These are phyloP conservation scores for Mucor saturninus DNA, from an alignment of 371 early-diverging fungal species.

Conservation along the genomic window DNA sequence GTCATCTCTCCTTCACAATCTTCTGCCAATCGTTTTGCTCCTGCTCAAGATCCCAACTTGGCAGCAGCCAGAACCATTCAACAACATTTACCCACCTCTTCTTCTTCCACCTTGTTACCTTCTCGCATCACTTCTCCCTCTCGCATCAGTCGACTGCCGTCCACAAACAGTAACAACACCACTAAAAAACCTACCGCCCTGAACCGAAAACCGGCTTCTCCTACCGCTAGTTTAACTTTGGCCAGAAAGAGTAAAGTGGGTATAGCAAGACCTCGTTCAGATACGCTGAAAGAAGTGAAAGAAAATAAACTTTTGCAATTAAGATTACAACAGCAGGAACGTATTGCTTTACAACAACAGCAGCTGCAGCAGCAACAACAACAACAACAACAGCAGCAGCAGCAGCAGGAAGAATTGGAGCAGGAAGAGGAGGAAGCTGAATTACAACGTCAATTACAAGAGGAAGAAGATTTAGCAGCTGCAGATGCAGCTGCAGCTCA, in stretches of 20 bases:
- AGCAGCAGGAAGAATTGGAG: slow-evolving; percentile 5
- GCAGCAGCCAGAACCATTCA: slow-evolving; percentile 28
- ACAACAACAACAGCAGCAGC: slow-evolving; percentile 12
- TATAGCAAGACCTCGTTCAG: slow-evolving; percentile 8
- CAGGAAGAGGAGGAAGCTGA: slow-evolving; percentile 24
- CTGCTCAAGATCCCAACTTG: slow-evolving; percentile 32
- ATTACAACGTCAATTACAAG: slow-evolving; percentile 8
- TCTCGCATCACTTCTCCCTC: slow-evolving; percentile 35
- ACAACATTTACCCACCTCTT: slow-evolving; percentile 27
- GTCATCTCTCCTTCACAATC: slow-evolving; percentile 1
- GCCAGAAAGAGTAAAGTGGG: slow-evolving; percentile 17
- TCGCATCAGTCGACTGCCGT: slow-evolving; percentile 30
- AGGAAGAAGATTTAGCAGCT: slow-evolving; percentile 20
- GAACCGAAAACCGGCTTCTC: slow-evolving; percentile 22
- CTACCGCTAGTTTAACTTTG: slow-evolving; percentile 6
- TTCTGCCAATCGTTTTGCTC: slow-evolving; percentile 25
- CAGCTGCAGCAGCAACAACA: slow-evolving; percentile 4
- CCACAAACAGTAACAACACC: not conserved
- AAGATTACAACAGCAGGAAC: slow-evolving; percentile 26
- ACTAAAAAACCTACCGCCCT: slow-evolving; percentile 1
- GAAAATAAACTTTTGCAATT: slow-evolving; percentile 35
- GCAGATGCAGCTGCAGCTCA: slow-evolving; percentile 4
- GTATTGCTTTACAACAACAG: slow-evolving; percentile 9
- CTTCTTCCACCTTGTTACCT: slow-evolving; percentile 37
- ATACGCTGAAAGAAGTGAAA: slow-evolving; percentile 20